Percentiles rank a stretch among this genome's conserved stretches.
Conservation (phyloP, 306 rosid genomes). For the Vigna hirtella region DNA sequence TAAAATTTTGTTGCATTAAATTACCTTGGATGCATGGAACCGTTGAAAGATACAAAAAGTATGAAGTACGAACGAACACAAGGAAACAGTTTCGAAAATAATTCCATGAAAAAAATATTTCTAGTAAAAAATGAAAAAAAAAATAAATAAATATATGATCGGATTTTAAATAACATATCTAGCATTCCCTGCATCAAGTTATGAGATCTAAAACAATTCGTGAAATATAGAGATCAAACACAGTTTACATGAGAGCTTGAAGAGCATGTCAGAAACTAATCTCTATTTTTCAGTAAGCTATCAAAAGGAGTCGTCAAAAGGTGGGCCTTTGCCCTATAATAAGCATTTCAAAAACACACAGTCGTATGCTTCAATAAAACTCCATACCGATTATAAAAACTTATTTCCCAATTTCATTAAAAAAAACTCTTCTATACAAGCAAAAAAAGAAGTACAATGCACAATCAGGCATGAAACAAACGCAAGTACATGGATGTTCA, state of each 20-base stretch:
- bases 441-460: constrained; percentile 6
- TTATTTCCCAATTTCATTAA: constrained; percentile 10
- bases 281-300: neutral
- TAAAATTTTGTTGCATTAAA: no score
- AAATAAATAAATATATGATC: constrained; percentile 16
- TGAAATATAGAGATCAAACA: constrained; percentile 29
- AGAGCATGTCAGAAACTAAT: neutral
- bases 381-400: neutral
- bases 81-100: constrained; percentile 6
- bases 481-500: constrained; percentile 8
- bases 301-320: neutral
- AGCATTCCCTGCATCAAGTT: constrained; percentile 24
- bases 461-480: neutral
- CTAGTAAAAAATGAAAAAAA: neutral
- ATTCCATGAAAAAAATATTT: constrained; percentile 1
- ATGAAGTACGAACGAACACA: constrained; percentile 25
- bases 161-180: neutral
- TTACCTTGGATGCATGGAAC: no score
- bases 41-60: neutral
- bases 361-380: constrained; percentile 19
- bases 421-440: constrained; percentile 31
- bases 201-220: constrained; percentile 18
- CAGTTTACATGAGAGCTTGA: neutral
- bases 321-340: neutral
- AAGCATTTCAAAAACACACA: neutral